These are phyloP conservation scores for Plasmodium inui DNA, from an alignment of 169 alveolate species.

Conservation along the genomic window DNA sequence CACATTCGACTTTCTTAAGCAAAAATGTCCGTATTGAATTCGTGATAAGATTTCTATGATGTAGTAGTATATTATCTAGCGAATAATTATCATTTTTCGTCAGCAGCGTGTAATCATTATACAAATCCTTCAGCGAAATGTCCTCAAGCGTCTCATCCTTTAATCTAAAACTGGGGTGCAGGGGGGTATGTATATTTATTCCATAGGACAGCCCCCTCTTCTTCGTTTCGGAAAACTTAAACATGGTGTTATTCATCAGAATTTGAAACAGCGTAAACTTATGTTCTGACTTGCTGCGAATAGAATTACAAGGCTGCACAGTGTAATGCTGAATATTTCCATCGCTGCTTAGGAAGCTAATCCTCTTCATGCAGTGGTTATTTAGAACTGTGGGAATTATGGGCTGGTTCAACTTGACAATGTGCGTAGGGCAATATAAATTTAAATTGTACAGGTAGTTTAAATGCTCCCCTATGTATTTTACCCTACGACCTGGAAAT, in stretches of 20 bases:
- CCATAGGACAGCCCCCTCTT: conserved; percentile 45
- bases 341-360: conserved; percentile 56
- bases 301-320: conserved; percentile 37
- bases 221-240: conserved; percentile 43
- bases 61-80: conserved; percentile 43
- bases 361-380: conserved; percentile 19
- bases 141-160: conserved; percentile 28
- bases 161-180: conserved; percentile 64
- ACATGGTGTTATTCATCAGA: conserved; percentile 62
- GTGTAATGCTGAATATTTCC: conserved; percentile 65
- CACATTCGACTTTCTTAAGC: conserved; percentile 3
- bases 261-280: conserved; percentile 68
- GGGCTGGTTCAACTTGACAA: conserved; percentile 19
- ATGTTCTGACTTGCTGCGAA: conserved; percentile 40
- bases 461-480: conserved; percentile 48
- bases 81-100: conserved; percentile 28
- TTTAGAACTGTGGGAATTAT: background rate
- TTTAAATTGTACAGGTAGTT: conserved; percentile 26
- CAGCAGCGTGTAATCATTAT: conserved; percentile 18
- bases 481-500: conserved; percentile 52
- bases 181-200: conserved; percentile 25
- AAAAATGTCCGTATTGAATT: conserved; percentile 26
- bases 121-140: conserved; percentile 42
- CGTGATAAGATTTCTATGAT: conserved; percentile 26
- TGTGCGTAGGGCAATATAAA: conserved; percentile 12